Evolutionary conservation across 805 yeast genomes (phyloP), one percentile per base, ranked within the genome.

Genomic region (Candida silvicultrix): DNA sequence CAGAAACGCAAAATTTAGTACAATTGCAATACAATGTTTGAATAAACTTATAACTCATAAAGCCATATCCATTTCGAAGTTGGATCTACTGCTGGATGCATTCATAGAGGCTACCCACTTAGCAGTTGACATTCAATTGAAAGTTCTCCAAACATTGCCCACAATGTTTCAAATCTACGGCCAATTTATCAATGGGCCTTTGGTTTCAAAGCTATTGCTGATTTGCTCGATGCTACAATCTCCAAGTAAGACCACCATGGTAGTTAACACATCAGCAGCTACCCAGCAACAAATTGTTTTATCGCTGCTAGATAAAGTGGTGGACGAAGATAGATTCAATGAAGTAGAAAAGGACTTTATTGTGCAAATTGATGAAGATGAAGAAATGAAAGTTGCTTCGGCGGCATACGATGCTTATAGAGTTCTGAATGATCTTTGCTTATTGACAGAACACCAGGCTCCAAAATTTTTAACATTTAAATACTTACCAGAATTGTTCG

Each of bases 261-360:
- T 94, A 5, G 74, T 80, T 14, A 90, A 89, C 56, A 87, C 98
- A 0, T 97, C 98, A 0, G 81, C 88, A 42, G 99, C 98, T 2
- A 89, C 98, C 3, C 74, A 89, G 40, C 95, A 89, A 51, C 98
- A 94, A 61, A 66, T 94, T 38, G 74, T 89, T 40, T 79, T 85
- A 34, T 78, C 85, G 28, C 76, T 89, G 0, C 92, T 85, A 62
- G 98, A 92, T 46, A 74, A 79, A 58, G 73, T 80, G 41, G 52
- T 60, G 16, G 69, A 65, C 5, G 78, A 75, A 38, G 75, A 69
- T 46, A 55, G 60, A 18, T 6, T 16, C 19, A 47, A 36, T 2
- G 46, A 48, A 2, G 55, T 57, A 4, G 59, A 54, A 15, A 61
- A 59, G 21, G 55, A 49, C 19, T 56, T 55, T 52, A 66, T 63